phyloP scores from a whole-genome alignment of 2,329 filamentous ascomycete genomes.

The Diplocarpon mali region DNA sequence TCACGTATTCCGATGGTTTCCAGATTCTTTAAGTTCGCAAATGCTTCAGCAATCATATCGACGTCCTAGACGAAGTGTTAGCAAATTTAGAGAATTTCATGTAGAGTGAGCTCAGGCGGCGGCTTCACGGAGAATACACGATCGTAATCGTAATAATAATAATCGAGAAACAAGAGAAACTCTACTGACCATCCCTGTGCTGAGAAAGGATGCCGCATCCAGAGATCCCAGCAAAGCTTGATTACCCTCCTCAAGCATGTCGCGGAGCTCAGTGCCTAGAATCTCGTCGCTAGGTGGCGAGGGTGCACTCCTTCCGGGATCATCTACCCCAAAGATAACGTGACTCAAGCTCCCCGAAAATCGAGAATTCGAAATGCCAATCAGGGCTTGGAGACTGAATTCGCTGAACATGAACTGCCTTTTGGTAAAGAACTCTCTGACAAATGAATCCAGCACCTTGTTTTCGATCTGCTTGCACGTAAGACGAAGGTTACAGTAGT shows the following conservation, averaged over 20 bases:
- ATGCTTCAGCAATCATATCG: slow-evolving; percentile 33
- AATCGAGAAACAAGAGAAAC: no score
- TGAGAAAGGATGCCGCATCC: no score
- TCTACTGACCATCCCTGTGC: no score
- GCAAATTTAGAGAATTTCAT: neutral
- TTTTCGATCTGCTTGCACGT: slow-evolving; percentile 44
- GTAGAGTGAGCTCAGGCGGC: no score
- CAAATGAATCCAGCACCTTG: slow-evolving; percentile 43
- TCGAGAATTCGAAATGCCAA: slow-evolving; percentile 30
- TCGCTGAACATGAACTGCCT: slow-evolving; percentile 54
- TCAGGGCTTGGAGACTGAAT: slow-evolving; percentile 38
- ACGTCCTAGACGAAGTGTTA: neutral
- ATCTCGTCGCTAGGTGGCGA: no score
- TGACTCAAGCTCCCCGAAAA: slow-evolving; percentile 32
- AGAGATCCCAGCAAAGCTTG: no score
- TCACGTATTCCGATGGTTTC: slow-evolving; percentile 47
- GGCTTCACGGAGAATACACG: no score
- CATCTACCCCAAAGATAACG: slow-evolving; percentile 39
- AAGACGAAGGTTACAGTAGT: slow-evolving; percentile 43
- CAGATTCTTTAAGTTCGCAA: slow-evolving; percentile 42
- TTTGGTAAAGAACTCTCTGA: slow-evolving; percentile 52
- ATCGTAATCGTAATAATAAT: no score
- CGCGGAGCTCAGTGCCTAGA: no score
- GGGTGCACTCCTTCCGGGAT: slow-evolving; percentile 19
- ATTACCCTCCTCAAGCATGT: no score